Conservation (phyloP, 2,329 filamentous ascomycete species). For the Diaporthe ilicicola region DNA sequence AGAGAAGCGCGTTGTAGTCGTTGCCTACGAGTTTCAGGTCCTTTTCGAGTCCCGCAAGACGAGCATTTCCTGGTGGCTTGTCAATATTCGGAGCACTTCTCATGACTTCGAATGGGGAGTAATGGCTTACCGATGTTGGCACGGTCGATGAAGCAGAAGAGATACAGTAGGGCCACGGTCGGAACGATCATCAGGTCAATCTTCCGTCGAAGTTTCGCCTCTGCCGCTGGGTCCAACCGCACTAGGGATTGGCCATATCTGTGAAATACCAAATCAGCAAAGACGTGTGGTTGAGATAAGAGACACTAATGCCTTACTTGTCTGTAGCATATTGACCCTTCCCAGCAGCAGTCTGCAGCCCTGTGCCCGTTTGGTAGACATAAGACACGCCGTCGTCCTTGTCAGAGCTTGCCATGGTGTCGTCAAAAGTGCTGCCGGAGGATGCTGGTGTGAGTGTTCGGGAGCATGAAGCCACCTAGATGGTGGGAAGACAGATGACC, state of each 20-base stretch:
- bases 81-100: neutral
- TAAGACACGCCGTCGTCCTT: conserved; percentile 26
- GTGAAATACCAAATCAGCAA: conserved; percentile 15
- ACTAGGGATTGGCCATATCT: conserved; percentile 60
- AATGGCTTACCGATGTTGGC: conserved; percentile 70
- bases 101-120: neutral
- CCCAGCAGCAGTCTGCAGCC: conserved; percentile 45
- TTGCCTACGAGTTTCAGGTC: conserved; percentile 68
- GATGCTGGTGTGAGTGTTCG: neutral
- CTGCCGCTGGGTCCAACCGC: conserved; percentile 64
- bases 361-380: conserved; percentile 21
- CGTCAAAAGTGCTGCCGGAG: neutral
- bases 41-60: conserved; percentile 69
- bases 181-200: conserved; percentile 73
- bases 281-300: neutral
- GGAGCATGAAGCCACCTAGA: neutral
- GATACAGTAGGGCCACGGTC: conserved; percentile 71
- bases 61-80: conserved; percentile 67
- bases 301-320: conserved; percentile 43
- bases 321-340: conserved; percentile 57
- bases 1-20: conserved; percentile 75
- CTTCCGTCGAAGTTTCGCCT: conserved; percentile 66
- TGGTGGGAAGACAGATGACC: neutral
- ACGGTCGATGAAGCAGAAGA: conserved; percentile 80
- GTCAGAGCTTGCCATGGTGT: conserved; percentile 16